Conservation (phyloP, 2,329 filamentous ascomycete genomes). For the Ceratocystis colombiana region DNA sequence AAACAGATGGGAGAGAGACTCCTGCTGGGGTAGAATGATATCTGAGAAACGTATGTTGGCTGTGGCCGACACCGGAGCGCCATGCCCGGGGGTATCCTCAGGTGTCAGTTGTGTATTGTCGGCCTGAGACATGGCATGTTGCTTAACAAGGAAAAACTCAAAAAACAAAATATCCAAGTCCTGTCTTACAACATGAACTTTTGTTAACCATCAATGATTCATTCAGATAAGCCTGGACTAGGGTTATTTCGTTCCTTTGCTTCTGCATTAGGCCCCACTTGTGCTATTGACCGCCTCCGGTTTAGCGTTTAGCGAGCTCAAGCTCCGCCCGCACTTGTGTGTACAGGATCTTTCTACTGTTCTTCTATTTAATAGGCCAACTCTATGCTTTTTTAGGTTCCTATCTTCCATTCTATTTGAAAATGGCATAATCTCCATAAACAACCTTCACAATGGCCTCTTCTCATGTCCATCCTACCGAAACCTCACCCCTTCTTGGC, state of each 20-base stretch:
- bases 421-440: neutral
- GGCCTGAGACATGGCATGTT: too few species aligned
- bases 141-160: too few species aligned
- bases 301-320: too few species aligned
- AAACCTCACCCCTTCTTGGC: conserved; percentile 22
- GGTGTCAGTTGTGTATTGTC: too few species aligned
- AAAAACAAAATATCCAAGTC: too few species aligned
- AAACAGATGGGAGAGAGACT: conserved; percentile 60
- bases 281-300: too few species aligned
- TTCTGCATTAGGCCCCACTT: too few species aligned
- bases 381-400: neutral
- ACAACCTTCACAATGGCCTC: neutral
- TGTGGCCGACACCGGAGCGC: neutral
- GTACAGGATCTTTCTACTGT: neutral
- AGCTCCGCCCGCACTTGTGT: neutral
- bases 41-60: conserved; percentile 31
- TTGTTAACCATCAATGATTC: too few species aligned
- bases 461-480: neutral
- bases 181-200: too few species aligned
- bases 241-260: too few species aligned
- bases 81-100: too few species aligned
- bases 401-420: neutral
- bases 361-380: neutral
- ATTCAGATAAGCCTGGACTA: too few species aligned
- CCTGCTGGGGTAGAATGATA: conserved; percentile 44